Evolutionary conservation across 352 stramenopile species (phyloP).

Genomic region (Globisporangium iwayamae): DNA sequence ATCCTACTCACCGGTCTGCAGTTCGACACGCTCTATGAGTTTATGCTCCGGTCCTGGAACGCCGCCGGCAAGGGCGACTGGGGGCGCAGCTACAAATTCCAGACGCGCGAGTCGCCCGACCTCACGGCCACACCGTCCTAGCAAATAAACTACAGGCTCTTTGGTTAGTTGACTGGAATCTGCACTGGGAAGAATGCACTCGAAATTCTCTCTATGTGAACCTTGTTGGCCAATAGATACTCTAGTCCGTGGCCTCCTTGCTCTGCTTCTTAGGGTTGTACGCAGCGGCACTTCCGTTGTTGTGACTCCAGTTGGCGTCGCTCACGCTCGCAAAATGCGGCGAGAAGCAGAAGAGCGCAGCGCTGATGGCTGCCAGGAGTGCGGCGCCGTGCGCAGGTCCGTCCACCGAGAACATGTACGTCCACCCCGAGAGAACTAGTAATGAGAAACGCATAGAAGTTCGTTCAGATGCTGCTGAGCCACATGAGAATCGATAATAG

Average conservation of each 20-base stretch:
- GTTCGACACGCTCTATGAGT: conserved; percentile 59
- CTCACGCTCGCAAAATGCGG: conserved; percentile 47
- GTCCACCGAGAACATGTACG: conserved; percentile 66
- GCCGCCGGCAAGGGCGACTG: conserved; percentile 56
- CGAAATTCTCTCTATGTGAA: not conserved
- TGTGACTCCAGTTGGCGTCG: conserved; percentile 17
- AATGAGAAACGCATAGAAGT: not conserved
- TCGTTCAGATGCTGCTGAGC: not conserved
- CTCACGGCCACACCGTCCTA: conserved; percentile 1
- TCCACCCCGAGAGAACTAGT: conserved; percentile 75
- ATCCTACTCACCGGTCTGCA: conserved; percentile 46
- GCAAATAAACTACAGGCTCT: too few species aligned
- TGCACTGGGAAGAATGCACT: not conserved
- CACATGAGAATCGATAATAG: not conserved
- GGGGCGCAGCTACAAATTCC: conserved; percentile 34
- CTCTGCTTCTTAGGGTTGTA: conserved; percentile 10
- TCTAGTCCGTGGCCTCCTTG: conserved; percentile 37
- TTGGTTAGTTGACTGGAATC: not conserved
- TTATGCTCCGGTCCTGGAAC: conserved; percentile 61
- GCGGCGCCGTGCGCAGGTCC: conserved; percentile 65
- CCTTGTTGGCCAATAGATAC: not conserved
- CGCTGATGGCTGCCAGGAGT: conserved; percentile 52
- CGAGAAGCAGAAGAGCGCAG: conserved; percentile 63
- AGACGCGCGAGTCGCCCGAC: conserved; percentile 34
- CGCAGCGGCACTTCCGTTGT: conserved; percentile 3